Conservation (phyloP, 2,329 filamentous ascomycete genomes). For the Sphaerostilbella broomeana region DNA sequence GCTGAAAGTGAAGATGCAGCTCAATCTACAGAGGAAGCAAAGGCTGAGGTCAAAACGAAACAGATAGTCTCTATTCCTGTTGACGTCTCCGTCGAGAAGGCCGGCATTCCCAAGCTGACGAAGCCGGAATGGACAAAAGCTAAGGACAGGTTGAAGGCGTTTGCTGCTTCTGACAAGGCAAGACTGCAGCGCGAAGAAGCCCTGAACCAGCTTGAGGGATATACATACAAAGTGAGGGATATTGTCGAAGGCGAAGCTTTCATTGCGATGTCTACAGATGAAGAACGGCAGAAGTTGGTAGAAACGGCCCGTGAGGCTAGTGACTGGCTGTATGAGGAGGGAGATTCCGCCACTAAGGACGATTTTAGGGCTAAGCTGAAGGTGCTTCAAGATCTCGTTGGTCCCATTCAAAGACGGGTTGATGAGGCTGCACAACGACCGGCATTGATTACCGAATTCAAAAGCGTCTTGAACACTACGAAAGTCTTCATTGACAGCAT, state of each 20-base stretch:
- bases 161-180: constrained; percentile 76
- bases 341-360: constrained; percentile 66
- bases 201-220: constrained; percentile 87
- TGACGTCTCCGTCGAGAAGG: constrained; percentile 41
- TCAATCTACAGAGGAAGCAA: constrained; percentile 35
- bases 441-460: constrained; percentile 57
- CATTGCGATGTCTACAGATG: constrained; percentile 60
- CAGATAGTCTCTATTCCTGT: constrained; percentile 51
- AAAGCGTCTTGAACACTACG: constrained; percentile 65
- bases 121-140: constrained; percentile 43
- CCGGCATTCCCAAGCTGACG: constrained; percentile 43
- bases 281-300: constrained; percentile 60
- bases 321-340: constrained; percentile 89
- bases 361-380: constrained; percentile 71
- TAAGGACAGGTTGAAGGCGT: constrained; percentile 71
- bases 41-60: constrained; percentile 53
- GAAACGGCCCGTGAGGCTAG: constrained; percentile 61
- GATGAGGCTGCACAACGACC: constrained; percentile 68
- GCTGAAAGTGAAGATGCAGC: constrained; percentile 41
- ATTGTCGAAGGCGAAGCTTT: constrained; percentile 73
- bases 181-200: constrained; percentile 75
- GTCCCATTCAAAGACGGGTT: constrained; percentile 68
- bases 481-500: constrained; percentile 64
- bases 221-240: constrained; percentile 83
- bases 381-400: constrained; percentile 68